phyloP scores from a whole-genome alignment of 2,329 filamentous ascomycete species.

The Escovopsis sp. region DNA sequence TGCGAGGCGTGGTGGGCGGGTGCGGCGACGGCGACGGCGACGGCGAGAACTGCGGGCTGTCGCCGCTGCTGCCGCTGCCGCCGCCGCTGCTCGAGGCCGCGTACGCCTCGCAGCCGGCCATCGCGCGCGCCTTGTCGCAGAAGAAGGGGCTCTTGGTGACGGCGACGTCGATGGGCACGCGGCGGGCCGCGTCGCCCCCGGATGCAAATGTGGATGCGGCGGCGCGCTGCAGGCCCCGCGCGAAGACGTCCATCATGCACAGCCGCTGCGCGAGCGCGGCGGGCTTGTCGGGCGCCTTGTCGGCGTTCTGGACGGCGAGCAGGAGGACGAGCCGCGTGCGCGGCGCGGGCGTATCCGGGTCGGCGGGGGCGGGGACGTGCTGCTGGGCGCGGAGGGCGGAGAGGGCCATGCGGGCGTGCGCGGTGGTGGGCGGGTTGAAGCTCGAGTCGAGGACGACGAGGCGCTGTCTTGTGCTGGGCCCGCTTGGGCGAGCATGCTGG shows the following conservation, averaged over 20 bases:
- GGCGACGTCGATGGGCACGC: conserved; percentile 43
- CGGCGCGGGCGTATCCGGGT: too few relatives aligned
- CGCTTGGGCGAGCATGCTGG: conserved; percentile 8
- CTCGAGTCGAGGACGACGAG: conserved; percentile 51
- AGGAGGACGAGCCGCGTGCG: conserved; percentile 37
- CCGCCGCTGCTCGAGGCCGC: conserved; percentile 1
- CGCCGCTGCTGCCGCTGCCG: not conserved
- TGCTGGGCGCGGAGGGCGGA: conserved; percentile 21
- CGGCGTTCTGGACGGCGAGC: conserved; percentile 49
- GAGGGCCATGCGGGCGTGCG: conserved; percentile 42
- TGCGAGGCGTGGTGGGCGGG: not conserved
- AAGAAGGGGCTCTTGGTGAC: conserved; percentile 63
- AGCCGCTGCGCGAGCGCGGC: conserved; percentile 53
- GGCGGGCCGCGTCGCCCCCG: conserved; percentile 4
- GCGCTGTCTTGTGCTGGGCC: conserved; percentile 8
- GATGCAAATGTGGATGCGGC: too few relatives aligned
- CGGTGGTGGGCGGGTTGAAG: conserved; percentile 52
- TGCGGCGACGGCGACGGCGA: too few relatives aligned
- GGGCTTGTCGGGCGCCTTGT: conserved; percentile 47
- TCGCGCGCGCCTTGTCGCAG: conserved; percentile 50
- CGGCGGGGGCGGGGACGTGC: too few relatives aligned
- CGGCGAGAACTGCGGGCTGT: not conserved
- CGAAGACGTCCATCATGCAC: conserved; percentile 57
- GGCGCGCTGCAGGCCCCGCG: conserved; percentile 31
- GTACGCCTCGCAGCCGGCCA: conserved; percentile 33